phyloP scores from a whole-genome alignment of 768 basidiomycete species.

The Lactifluus hygrophoroides region DNA sequence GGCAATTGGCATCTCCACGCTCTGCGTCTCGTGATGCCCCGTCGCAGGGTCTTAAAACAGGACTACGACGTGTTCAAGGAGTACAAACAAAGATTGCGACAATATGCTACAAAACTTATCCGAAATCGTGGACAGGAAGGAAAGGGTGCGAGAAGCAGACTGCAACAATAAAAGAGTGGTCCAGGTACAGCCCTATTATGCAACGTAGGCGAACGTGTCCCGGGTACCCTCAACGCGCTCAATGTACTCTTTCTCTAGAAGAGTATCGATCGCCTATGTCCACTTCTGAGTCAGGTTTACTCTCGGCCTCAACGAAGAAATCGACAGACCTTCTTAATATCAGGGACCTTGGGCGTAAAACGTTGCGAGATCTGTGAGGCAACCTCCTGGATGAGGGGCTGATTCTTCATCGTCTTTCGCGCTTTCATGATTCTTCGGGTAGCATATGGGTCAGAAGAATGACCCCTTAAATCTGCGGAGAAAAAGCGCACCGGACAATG shows the following conservation, averaged over 20 bases:
- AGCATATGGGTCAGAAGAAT: conserved; percentile 12
- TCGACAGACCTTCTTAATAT: conserved; percentile 80
- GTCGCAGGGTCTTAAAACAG: background rate
- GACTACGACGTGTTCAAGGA: background rate
- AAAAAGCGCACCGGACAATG: conserved; percentile 59
- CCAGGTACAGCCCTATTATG: conserved; percentile 35
- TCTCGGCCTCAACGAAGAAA: background rate
- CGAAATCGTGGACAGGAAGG: background rate
- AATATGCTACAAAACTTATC: conserved; percentile 18
- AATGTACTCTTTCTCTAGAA: conserved; percentile 96
- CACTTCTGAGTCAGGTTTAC: conserved; percentile 2
- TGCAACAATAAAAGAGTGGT: background rate
- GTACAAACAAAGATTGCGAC: conserved; percentile 11
- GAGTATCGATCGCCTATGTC: conserved; percentile 72
- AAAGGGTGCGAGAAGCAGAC: background rate
- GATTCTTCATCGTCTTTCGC: conserved; percentile 92
- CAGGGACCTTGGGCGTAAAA: conserved; percentile 88
- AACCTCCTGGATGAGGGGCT: conserved; percentile 81
- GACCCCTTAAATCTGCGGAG: background rate
- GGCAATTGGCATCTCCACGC: background rate
- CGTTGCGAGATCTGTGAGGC: conserved; percentile 82
- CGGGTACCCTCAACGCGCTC: conserved; percentile 88
- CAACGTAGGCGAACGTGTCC: conserved; percentile 79
- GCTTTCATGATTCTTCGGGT: conserved; percentile 82
- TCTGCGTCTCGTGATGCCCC: background rate